phyloP scores from a whole-genome alignment of 805 yeast species.

The Saturnispora gosingensis region DNA sequence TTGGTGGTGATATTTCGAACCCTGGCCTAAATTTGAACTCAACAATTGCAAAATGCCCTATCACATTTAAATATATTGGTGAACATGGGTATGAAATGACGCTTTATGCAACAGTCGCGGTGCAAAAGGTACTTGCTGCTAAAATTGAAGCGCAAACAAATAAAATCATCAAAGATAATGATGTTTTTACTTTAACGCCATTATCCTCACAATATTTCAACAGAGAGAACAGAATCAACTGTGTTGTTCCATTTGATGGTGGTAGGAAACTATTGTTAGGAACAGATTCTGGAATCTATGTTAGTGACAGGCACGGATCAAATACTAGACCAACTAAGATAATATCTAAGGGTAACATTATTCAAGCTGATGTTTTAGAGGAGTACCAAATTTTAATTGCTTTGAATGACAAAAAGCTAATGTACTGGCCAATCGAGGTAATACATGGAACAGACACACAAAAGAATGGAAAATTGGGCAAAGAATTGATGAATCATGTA shows the following conservation, averaged over 20 bases:
- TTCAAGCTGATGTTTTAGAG: conserved; percentile 85
- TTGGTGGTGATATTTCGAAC: conserved; percentile 18
- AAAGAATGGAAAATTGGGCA: conserved; percentile 54
- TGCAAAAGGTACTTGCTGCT: conserved; percentile 72
- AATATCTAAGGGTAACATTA: conserved; percentile 63
- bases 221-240: conserved; percentile 67
- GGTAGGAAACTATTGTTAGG: conserved; percentile 87
- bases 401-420: conserved; percentile 71
- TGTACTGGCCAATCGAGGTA: conserved; percentile 71
- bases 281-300: conserved; percentile 83
- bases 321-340: conserved; percentile 67
- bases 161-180: conserved; percentile 59
- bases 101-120: conserved; percentile 46
- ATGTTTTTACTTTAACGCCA: conserved; percentile 70
- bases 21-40: conserved; percentile 16
- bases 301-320: conserved; percentile 52
- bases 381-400: conserved; percentile 80
- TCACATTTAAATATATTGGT: conserved; percentile 46
- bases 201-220: conserved; percentile 70
- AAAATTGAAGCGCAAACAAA: conserved; percentile 74
- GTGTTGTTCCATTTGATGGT: conserved; percentile 91
- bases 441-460: conserved; percentile 37
- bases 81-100: conserved; percentile 46
- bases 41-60: conserved; percentile 32
- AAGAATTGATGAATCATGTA: conserved; percentile 79